These are phyloP conservation scores for Triticum dicoccoides DNA, from an alignment of 176 grass and related monocot species.

Conservation along the genomic window DNA sequence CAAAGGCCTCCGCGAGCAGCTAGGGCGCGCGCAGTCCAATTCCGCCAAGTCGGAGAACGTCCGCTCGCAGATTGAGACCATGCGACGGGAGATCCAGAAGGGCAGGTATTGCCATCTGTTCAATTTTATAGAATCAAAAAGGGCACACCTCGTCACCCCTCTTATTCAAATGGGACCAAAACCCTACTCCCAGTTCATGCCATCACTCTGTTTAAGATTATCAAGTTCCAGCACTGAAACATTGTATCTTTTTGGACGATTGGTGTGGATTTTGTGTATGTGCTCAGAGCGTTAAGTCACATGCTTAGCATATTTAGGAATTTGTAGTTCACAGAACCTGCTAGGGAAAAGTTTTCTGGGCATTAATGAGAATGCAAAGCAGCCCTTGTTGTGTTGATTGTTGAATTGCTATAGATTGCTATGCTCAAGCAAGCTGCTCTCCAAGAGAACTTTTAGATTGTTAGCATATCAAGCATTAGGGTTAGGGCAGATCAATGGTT, in stretches of 20 bases:
- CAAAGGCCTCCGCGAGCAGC: conserved; percentile 40
- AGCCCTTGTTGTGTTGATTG: neutral
- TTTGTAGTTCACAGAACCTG: neutral
- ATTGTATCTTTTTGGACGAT: neutral
- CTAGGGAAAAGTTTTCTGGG: neutral
- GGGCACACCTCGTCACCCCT: neutral
- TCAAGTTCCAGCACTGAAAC: neutral
- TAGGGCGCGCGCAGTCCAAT: conserved; percentile 43
- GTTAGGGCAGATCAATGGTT: neutral
- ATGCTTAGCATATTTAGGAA: neutral
- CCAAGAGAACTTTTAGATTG: conserved; percentile 2
- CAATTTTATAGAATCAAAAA: neutral
- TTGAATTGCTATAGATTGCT: neutral
- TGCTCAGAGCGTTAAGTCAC: neutral
- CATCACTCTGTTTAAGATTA: neutral
- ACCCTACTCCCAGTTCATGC: neutral
- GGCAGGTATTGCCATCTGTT: conserved; percentile 61
- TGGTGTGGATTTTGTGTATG: neutral
- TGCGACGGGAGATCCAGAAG: conserved; percentile 92
- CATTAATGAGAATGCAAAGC: neutral
- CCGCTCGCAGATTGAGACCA: conserved; percentile 62
- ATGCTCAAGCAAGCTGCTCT: neutral
- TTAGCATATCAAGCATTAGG: neutral
- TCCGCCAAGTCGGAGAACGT: conserved; percentile 31
- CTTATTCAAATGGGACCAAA: neutral